A percentile compares a stretch with the other conserved stretches of the same genome.
phyloP scores from a whole-genome alignment of 2,329 filamentous ascomycete species.

The Talaromyces sp. region DNA sequence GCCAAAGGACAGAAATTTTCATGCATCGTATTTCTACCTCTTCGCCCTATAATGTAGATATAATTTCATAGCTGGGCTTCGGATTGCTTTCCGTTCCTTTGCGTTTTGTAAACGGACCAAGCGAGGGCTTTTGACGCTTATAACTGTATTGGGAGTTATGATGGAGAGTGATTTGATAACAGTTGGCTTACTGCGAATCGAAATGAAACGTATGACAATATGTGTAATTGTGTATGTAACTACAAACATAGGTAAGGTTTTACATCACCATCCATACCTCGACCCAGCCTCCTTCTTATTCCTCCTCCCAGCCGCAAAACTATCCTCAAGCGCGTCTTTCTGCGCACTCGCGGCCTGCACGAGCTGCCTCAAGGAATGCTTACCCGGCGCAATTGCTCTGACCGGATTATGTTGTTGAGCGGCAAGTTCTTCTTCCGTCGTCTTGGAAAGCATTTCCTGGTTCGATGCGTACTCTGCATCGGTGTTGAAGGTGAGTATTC shows the following conservation, averaged over 20 bases:
- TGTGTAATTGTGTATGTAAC: too few relatives aligned
- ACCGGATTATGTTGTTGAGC: conserved; percentile 72
- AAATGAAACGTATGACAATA: too few relatives aligned
- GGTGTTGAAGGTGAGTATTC: conserved; percentile 82
- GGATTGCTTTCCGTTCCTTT: too few relatives aligned
- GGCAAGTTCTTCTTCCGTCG: conserved; percentile 51
- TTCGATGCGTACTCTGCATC: conserved; percentile 84
- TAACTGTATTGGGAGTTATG: too few relatives aligned
- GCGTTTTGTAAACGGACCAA: too few relatives aligned
- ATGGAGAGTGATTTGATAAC: too few relatives aligned
- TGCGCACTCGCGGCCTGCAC: conserved; percentile 79
- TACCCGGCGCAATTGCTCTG: conserved; percentile 76
- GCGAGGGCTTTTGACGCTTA: too few relatives aligned
- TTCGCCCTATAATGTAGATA: too few relatives aligned
- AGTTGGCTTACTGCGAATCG: too few relatives aligned
- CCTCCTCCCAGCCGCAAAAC: conserved; percentile 74
- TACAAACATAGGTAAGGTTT: not conserved
- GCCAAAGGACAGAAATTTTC: too few relatives aligned
- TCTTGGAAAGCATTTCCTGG: conserved; percentile 68
- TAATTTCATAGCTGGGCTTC: too few relatives aligned
- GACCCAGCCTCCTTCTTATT: conserved; percentile 79
- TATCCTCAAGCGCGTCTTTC: conserved; percentile 84
- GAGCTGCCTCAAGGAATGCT: conserved; percentile 84
- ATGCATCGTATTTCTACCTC: too few relatives aligned
- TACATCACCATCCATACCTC: conserved; percentile 72